Base-by-base conservation (phyloP, 1,284 basidiomycete species). In the Moesziomyces sp. region DNA sequence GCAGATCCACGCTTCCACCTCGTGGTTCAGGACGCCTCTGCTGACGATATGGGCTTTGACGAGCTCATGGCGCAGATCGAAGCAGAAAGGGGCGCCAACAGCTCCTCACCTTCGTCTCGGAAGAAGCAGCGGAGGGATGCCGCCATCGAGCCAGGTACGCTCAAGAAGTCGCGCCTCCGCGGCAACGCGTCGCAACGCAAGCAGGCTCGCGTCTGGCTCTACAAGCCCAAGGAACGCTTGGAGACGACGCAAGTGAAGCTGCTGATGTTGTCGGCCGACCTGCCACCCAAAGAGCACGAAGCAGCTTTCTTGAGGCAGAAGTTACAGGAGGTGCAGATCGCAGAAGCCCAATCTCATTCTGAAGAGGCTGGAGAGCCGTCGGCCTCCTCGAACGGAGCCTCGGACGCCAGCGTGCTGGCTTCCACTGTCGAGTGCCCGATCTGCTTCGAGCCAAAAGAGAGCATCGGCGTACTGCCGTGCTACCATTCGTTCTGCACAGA, bases 291-390 rank as follows among this genome's bases (percentile, higher is more conserved):
- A 42, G 66, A 70, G 72, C 66, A 65, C 55, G 72, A 74, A 52
- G 56, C 56, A 3, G 60, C 61, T n/a, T 74, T 74, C 46, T 35
- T 76, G 46, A 50, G 64, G 14, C 53, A 58, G 46, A 58, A 73
- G 43, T 50, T 65, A 24, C 21, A 56, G 28, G 66, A 74, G 30
- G 54, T 56, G n/a, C 44, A 52, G 10, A 30, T 24, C 16, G 28
- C 21, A 28, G 87, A 96, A 94, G 23, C 96, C 94, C 85, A 90
- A 93, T 13, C 88, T 89, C 86, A 92, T 94, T 77, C 97, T 87
- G 67, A 89, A 90, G 72, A 90, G 89, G 81, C 97, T 90, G 73
- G 89, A 90, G 58, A 91, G 86, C 23, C 93, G 93, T 54, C 93
- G 90, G 53, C 93, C 93, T 3, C 96, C 95, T 76, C 92, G 90